Percentiles rank a stretch among this genome's conserved stretches.
These are phyloP conservation scores for Geotrichum cucujoidarum DNA, from an alignment of 1,139 yeast species.

Conservation along the genomic window DNA sequence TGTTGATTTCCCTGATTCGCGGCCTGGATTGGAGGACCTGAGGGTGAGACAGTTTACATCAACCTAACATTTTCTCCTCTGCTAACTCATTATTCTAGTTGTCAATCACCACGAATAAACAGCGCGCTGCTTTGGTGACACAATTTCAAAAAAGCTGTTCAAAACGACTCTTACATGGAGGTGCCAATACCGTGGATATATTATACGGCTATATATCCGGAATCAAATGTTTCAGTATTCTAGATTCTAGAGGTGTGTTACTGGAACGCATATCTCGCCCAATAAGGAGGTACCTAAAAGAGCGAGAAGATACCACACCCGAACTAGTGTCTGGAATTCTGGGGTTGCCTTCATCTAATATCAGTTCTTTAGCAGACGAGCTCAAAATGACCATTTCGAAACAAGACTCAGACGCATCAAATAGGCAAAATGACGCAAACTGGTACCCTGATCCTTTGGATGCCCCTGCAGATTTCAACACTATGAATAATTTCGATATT, in stretches of 20 bases:
- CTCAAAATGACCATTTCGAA: conserved; percentile 32
- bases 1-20: conserved; percentile 53
- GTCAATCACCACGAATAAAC: conserved; percentile 35
- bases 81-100: conserved; percentile 31
- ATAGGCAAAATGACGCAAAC: conserved; percentile 30
- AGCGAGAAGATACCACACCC: conserved; percentile 67
- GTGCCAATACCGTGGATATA: conserved; percentile 73
- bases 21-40: conserved; percentile 59
- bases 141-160: conserved; percentile 51
- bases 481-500: conserved; percentile 47
- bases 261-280: conserved; percentile 75
- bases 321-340: conserved; percentile 70
- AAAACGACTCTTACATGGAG: conserved; percentile 63
- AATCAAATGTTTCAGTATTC: conserved; percentile 61
- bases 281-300: conserved; percentile 59
- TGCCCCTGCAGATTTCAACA: conserved; percentile 77
- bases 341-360: conserved; percentile 45
- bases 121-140: conserved; percentile 52
- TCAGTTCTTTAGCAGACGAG: conserved; percentile 52
- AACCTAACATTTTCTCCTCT: conserved; percentile 1
- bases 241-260: conserved; percentile 87
- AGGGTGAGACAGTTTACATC: conserved; percentile 37
- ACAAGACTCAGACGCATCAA: conserved; percentile 16
- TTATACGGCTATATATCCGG: conserved; percentile 66
- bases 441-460: conserved; percentile 95